Evolutionary conservation across 2,329 filamentous ascomycete species (phyloP).

Genomic region (Neofusicoccum cordaticola): DNA sequence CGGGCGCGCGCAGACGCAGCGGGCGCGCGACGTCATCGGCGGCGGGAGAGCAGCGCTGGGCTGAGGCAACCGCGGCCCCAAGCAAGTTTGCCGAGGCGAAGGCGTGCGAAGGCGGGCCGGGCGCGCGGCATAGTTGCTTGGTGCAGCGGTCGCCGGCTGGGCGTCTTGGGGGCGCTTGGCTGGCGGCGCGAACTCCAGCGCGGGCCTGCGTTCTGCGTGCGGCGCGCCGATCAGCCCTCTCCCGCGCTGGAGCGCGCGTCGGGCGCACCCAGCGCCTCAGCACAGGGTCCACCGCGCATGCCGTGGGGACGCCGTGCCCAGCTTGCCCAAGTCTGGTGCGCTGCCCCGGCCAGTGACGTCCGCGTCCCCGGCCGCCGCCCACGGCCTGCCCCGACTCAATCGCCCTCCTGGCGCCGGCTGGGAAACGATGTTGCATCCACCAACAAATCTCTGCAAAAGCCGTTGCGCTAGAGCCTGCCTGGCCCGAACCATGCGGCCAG

Average conservation of each 20-base stretch:
- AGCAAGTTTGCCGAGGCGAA: slow-evolving; percentile 9
- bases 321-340: background rate
- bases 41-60: slow-evolving; percentile 9
- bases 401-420: slow-evolving; percentile 14
- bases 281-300: slow-evolving; percentile 6
- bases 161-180: slow-evolving; percentile 11
- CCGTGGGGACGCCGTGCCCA: background rate
- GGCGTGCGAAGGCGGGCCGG: background rate
- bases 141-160: background rate
- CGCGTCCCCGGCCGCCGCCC: background rate
- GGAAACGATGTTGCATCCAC: slow-evolving; percentile 20
- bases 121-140: slow-evolving; percentile 10
- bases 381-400: background rate
- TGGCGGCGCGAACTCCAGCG: slow-evolving; percentile 5
- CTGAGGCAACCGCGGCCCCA: background rate
- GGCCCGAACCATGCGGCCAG: background rate
- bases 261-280: slow-evolving; percentile 12
- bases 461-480: slow-evolving; percentile 10
- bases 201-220: background rate
- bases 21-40: background rate
- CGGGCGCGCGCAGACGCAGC: background rate
- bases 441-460: slow-evolving; percentile 16
- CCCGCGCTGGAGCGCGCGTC: slow-evolving; percentile 8
- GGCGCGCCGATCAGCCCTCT: background rate
- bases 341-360: slow-evolving; percentile 16